Percentiles rank a stretch among this genome's conserved stretches.
Evolutionary conservation across 169 alveolate species (phyloP).

Genomic region (Plasmodium sp.): DNA sequence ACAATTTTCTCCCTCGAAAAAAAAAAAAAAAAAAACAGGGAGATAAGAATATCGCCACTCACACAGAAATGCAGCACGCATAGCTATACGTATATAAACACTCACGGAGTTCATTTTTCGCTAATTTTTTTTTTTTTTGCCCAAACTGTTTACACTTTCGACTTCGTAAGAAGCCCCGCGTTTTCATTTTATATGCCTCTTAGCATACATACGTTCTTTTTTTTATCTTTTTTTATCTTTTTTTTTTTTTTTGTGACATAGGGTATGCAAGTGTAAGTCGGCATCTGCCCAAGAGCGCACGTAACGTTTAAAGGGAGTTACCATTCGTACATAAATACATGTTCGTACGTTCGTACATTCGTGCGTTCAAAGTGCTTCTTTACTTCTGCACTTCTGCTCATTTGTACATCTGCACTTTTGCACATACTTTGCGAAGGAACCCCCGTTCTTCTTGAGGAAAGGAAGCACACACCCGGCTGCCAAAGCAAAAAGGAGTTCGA

Average conservation of each 20-base stretch:
- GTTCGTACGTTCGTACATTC: not conserved
- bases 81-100: not conserved
- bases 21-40: not conserved
- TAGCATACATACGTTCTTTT: not conserved
- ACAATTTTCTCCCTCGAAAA: not conserved
- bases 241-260: not conserved
- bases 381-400: too few relatives aligned
- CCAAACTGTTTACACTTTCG: not conserved
- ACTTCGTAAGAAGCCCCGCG: not conserved
- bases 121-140: not conserved
- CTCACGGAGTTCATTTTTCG: not conserved
- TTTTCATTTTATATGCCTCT: not conserved
- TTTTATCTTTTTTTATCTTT: not conserved
- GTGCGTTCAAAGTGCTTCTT: not conserved
- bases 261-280: not conserved
- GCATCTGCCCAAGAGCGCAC: not conserved
- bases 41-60: not conserved
- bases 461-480: not conserved
- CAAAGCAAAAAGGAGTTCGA: not conserved
- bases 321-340: not conserved
- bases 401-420: not conserved
- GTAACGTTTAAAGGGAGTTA: slow-evolving; percentile 3
- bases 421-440: not conserved
- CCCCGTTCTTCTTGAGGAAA: not conserved
- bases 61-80: not conserved